phyloP scores from a whole-genome alignment of 225 moss, liverwort and hornwort species.

The Straminergon stramineum region DNA sequence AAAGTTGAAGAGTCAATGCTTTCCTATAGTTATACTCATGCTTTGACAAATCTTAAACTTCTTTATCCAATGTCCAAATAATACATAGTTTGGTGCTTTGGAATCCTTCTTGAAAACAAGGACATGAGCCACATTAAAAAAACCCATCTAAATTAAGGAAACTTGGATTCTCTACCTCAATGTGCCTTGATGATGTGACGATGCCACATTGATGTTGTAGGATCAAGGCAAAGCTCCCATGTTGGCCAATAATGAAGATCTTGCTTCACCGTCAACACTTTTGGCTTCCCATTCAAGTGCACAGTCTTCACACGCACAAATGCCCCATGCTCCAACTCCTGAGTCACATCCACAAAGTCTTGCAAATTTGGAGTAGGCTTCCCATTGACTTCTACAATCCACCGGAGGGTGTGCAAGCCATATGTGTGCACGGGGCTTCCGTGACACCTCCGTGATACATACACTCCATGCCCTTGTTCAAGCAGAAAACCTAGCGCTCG shows the following conservation, averaged over 20 bases:
- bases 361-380: constrained; percentile 67
- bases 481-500: constrained; percentile 76
- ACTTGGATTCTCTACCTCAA: not conserved
- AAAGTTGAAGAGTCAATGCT: no score
- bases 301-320: constrained; percentile 87
- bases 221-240: constrained; percentile 75
- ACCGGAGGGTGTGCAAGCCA: constrained; percentile 69
- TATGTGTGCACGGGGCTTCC: constrained; percentile 82
- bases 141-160: not conserved
- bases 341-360: constrained; percentile 64
- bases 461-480: constrained; percentile 92
- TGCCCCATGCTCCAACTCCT: constrained; percentile 60
- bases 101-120: not conserved
- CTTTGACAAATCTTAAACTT: not conserved
- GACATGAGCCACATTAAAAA: not conserved
- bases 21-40: not conserved
- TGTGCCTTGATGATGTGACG: constrained; percentile 63
- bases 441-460: constrained; percentile 81
- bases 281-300: constrained; percentile 76
- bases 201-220: constrained; percentile 50
- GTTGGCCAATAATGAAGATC: constrained; percentile 95
- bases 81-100: not conserved
- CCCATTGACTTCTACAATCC: constrained; percentile 91
- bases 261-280: constrained; percentile 80
- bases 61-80: no score